These are phyloP conservation scores for Suhomyces yuchorum DNA, from an alignment of 1,139 yeast genomes.

Conservation along the genomic window DNA sequence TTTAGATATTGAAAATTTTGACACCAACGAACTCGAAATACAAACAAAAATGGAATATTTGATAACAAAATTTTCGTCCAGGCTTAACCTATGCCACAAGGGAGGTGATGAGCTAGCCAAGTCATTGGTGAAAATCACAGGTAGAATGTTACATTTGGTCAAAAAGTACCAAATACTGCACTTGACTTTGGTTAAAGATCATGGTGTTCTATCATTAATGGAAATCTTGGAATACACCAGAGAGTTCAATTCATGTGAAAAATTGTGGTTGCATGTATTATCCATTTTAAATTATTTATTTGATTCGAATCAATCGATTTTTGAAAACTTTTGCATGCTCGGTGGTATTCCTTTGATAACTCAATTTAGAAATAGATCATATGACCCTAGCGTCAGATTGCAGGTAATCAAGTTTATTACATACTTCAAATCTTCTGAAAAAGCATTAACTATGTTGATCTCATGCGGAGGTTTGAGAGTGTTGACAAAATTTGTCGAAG, in stretches of 20 bases:
- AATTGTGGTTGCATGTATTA: conserved; percentile 44
- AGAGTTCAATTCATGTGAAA: conserved; percentile 35
- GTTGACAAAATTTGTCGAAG: conserved; percentile 55
- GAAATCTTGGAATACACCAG: conserved; percentile 44
- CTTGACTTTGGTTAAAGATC: conserved; percentile 48
- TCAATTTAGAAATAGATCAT: conserved; percentile 42
- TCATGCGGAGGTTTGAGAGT: conserved; percentile 59
- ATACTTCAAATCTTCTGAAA: conserved; percentile 38
- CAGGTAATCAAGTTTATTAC: conserved; percentile 50
- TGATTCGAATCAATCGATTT: conserved; percentile 34
- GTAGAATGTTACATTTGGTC: conserved; percentile 43
- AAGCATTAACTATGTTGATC: conserved; percentile 51
- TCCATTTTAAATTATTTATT: conserved; percentile 45
- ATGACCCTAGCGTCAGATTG: conserved; percentile 38
- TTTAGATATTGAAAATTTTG: conserved; percentile 44
- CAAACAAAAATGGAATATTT: conserved; percentile 47
- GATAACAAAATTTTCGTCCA: conserved; percentile 34
- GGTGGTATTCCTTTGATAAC: conserved; percentile 61
- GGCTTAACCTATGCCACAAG: conserved; percentile 34
- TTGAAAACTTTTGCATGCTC: conserved; percentile 55
- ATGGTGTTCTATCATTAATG: conserved; percentile 50
- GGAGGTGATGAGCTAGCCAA: conserved; percentile 36
- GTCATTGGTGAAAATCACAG: conserved; percentile 40
- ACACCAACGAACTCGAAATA: conserved; percentile 47
- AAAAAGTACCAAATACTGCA: conserved; percentile 47